Base-by-base conservation (phyloP, 148 eudicot genomes). In the Silene uniflora region DNA sequence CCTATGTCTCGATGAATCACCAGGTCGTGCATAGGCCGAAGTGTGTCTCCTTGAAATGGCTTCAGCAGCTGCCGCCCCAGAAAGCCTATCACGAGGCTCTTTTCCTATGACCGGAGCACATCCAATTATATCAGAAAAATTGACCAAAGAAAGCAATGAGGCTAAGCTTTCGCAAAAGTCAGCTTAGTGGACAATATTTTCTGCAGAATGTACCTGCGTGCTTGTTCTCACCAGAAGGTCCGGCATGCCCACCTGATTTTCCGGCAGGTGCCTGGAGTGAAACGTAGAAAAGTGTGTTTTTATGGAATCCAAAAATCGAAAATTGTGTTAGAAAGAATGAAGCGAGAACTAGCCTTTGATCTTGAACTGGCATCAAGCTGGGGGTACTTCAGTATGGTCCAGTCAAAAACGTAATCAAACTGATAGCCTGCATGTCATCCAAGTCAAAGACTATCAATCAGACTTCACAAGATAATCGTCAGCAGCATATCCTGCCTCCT, bases 321-420 rank as follows among this genome's bases (percentile, higher is more conserved):
- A 52, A 25, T 22, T 14, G 22, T 10, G 14, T 14, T 23, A 17
- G 27, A 23, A 52, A 52, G 59, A 13, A 21, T 39, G 17, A 62
- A 10, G 49, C 10, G 64, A 44, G 44, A 61, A 62, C 77, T 70
- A 29, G 76, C 87, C 85, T 80, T 85, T 56, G 63, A 70, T 75
- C 75, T 77, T 3, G 83, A 80, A 63, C 79, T 54, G 44, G 79
- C 66, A 47, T 81, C 79, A 24, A 85, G 80, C 24, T 82, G 85
- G 60, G 88, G 85, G 52, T 82, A 85, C 77, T 87, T 88, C 76
- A 90, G 75, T 69, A 87, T 83, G 60, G 95, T 88, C 95, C 95
- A 90, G 56, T 88, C 90, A 67, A 89, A 89, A 17, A 89, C 89
- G 78, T 84, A 89, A 79, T 89, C 93, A 78, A 87, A 86, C 39